phyloP scores from a whole-genome alignment of 139 green algal genomes.

The Chlorella sp. region DNA sequence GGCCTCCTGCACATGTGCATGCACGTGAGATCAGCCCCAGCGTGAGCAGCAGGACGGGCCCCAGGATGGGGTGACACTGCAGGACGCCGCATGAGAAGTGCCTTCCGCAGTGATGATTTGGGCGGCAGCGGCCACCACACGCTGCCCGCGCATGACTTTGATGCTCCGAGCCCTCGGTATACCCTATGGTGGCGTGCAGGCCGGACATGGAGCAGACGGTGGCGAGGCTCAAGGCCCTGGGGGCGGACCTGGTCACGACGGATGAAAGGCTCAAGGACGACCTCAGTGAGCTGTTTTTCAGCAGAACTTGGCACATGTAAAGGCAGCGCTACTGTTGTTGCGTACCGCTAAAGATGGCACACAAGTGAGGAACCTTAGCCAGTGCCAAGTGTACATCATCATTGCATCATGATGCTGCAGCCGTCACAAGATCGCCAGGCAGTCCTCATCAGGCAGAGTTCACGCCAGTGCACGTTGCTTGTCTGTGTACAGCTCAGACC shows the following conservation, averaged over 20 bases:
- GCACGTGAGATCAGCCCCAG: too few species aligned
- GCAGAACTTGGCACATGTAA: neutral
- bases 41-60: too few species aligned
- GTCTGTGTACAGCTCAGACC: too few species aligned
- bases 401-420: neutral
- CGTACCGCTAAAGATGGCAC: neutral
- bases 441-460: neutral
- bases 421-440: neutral
- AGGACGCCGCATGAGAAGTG: neutral
- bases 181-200: slow-evolving; percentile 12
- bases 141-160: neutral
- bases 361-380: neutral
- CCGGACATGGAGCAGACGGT: slow-evolving; percentile 42
- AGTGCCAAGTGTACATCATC: neutral
- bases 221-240: slow-evolving; percentile 45
- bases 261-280: slow-evolving; percentile 36
- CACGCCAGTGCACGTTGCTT: neutral
- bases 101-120: neutral
- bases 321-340: neutral
- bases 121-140: neutral
- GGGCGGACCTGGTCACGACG: slow-evolving; percentile 63
- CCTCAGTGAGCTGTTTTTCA: slow-evolving; percentile 50
- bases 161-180: neutral
- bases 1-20: too few species aligned
- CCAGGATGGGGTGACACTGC: neutral